Evolutionary conservation across 2,329 filamentous ascomycete genomes (phyloP), one percentile per base, ranked within the genome.

Genomic region (Cordyceps farinosa): DNA sequence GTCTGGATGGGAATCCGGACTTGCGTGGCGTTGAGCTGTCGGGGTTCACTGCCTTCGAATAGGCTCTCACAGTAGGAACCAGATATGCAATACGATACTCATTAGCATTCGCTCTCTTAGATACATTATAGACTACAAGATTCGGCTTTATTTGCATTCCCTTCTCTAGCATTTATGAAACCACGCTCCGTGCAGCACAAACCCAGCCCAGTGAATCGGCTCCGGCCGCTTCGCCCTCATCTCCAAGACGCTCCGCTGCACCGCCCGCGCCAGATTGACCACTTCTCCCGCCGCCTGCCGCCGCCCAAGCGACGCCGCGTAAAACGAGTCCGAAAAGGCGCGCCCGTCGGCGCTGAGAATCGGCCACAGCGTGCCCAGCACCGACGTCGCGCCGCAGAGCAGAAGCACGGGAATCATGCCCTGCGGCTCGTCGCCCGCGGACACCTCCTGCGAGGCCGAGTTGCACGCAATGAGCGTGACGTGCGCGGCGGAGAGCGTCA

Each of bases 371-470:
- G 55, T 58, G 30, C 55, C 55, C 29, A 58, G 55, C 9, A 58
- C 55, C 10, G 55, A 58, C 30, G 55, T 58, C 30, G 55, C 55
- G 34, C 55, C 55, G 44, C 55, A 58, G 3, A 58, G 55, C 42
- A 58, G 44, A 32, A 58, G 42, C 15, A 58, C 55, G 10, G 55
- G 55, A 9, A 58, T 58, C 30, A 58, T 45, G 55, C 55, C 55
- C 44, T 58, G 55, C 55, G 55, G 55, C 55, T 58, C 55, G 42
- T 58, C 55, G 55, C 55, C 55, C 3, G 44, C 44, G 42, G 55
- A 58, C 11, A 58, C 38, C 42, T 58, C 42, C n/a, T 58, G 55
- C 42, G 55, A 38, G 55, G 55, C 55, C 40, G 55, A 58, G 55
- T 48, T 58, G 44, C 55, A 58, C 13, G 55, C 55, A 11, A 58